These are phyloP conservation scores for Corymbia citriodora DNA, from an alignment of 441 rosid species.

Conservation along the genomic window DNA sequence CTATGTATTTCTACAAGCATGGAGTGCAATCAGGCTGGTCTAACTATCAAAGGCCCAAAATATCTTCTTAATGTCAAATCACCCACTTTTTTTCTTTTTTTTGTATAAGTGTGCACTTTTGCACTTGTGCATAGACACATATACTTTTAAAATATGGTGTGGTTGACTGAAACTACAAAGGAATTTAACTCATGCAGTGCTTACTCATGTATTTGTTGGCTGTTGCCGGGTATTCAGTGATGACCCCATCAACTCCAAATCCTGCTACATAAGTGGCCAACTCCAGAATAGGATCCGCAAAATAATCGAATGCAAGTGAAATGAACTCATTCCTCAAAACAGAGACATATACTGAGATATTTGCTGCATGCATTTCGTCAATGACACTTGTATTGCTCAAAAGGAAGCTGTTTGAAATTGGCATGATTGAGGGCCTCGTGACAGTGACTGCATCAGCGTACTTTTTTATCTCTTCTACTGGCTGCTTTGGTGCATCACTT, in stretches of 20 bases:
- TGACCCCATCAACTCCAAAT: slow-evolving; percentile 51
- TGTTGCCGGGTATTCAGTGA: slow-evolving; percentile 60
- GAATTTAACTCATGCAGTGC: slow-evolving; percentile 7
- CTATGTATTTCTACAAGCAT: neutral
- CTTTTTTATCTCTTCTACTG: slow-evolving; percentile 63
- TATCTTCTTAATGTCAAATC: neutral
- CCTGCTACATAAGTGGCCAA: slow-evolving; percentile 57
- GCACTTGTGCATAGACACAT: neutral
- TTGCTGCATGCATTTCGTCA: slow-evolving; percentile 30
- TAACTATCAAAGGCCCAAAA: neutral
- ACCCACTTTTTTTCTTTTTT: neutral
- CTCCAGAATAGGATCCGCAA: slow-evolving; percentile 64
- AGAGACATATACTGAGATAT: slow-evolving; percentile 31
- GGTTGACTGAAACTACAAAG: neutral
- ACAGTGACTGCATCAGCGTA: slow-evolving; percentile 55
- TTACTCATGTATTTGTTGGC: slow-evolving; percentile 51
- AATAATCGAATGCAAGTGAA: slow-evolving; percentile 58
- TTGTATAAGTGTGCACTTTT: neutral
- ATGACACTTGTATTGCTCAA: slow-evolving; percentile 28
- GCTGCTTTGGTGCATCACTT: slow-evolving; percentile 44
- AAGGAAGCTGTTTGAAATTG: slow-evolving; percentile 28
- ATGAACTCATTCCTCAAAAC: slow-evolving; percentile 59
- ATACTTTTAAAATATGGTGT: neutral
- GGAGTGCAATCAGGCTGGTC: neutral
- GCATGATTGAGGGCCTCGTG: slow-evolving; percentile 35